These are phyloP conservation scores for Aspergillus hancockii DNA, from an alignment of 495 filamentous ascomycete genomes.

Conservation along the genomic window DNA sequence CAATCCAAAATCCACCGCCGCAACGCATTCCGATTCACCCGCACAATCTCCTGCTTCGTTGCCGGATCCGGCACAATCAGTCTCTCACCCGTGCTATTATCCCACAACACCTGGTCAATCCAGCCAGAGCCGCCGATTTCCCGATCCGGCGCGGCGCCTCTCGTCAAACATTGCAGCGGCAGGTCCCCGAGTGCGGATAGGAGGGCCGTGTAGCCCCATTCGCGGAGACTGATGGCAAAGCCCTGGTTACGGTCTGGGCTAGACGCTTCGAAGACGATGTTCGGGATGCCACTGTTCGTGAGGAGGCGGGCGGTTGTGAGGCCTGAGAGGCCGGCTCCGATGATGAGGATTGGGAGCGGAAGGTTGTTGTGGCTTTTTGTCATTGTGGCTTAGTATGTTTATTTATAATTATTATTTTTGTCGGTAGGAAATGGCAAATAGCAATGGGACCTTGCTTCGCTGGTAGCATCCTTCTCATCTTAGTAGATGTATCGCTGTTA, in stretches of 20 bases:
- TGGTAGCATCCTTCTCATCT: too few species aligned
- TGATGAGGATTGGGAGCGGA: slow-evolving; percentile 50
- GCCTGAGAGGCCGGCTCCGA: slow-evolving; percentile 52
- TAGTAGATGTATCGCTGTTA: too few species aligned
- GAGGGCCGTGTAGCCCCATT: slow-evolving; percentile 17
- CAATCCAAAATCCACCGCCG: slow-evolving; percentile 14
- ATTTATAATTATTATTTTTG: too few species aligned
- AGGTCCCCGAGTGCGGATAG: slow-evolving; percentile 12
- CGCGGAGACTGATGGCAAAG: slow-evolving; percentile 17
- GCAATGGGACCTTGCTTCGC: too few species aligned
- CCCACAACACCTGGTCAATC: slow-evolving; percentile 4
- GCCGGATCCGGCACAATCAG: slow-evolving; percentile 23
- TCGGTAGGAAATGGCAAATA: too few species aligned
- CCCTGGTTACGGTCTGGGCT: slow-evolving; percentile 14
- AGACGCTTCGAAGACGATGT: slow-evolving; percentile 19
- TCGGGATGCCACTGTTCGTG: slow-evolving; percentile 16
- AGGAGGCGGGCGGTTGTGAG: slow-evolving; percentile 46
- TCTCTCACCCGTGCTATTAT: slow-evolving; percentile 14
- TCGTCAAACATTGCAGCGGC: slow-evolving; percentile 6
- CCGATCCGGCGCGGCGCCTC: slow-evolving; percentile 14
- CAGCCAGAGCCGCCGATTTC: slow-evolving; percentile 17
- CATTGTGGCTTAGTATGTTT: too few species aligned
- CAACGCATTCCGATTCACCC: slow-evolving; percentile 17
- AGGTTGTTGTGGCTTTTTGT: neutral
- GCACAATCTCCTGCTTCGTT: slow-evolving; percentile 7